phyloP scores from a whole-genome alignment of 257 asterid genomes.

The Primulina tabacum region DNA sequence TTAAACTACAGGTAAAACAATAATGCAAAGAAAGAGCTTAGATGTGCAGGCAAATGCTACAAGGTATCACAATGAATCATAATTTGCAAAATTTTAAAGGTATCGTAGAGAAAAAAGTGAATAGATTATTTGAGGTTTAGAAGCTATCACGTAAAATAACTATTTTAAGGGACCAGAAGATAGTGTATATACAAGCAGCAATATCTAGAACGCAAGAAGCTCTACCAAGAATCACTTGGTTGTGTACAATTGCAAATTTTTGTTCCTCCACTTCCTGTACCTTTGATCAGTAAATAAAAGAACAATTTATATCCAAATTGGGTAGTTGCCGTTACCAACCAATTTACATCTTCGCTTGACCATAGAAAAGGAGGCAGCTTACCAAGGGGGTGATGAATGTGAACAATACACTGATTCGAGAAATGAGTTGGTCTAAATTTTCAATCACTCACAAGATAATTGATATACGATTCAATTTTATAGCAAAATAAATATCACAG shows the following conservation, averaged over 20 bases:
- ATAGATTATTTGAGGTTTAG: background rate
- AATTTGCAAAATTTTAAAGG: background rate
- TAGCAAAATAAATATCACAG: background rate
- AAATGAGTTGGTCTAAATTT: slow-evolving; percentile 12
- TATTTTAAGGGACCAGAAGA: background rate
- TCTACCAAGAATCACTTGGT: slow-evolving; percentile 5
- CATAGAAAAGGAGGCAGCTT: background rate
- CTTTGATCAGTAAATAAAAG: background rate
- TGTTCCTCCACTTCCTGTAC: slow-evolving; percentile 4
- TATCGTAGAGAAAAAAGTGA: background rate
- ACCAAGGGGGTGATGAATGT: slow-evolving; percentile 2
- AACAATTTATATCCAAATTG: slow-evolving; percentile 4
- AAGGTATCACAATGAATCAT: slow-evolving; percentile 15
- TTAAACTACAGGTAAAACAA: slow-evolving; percentile 3
- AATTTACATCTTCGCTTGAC: slow-evolving; percentile 1
- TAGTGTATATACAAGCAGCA: background rate
- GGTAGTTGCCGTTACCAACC: background rate
- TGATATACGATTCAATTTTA: slow-evolving; percentile 7
- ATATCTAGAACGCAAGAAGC: background rate
- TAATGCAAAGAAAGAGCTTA: slow-evolving; percentile 17
- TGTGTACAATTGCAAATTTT: background rate
- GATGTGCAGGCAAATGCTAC: slow-evolving; percentile 3
- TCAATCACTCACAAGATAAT: slow-evolving; percentile 10
- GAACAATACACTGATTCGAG: background rate
- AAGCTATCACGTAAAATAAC: background rate